Percentiles rank a stretch among this genome's conserved stretches.
Conservation (phyloP, 768 basidiomycete species). For the Russula ochroleuca region DNA sequence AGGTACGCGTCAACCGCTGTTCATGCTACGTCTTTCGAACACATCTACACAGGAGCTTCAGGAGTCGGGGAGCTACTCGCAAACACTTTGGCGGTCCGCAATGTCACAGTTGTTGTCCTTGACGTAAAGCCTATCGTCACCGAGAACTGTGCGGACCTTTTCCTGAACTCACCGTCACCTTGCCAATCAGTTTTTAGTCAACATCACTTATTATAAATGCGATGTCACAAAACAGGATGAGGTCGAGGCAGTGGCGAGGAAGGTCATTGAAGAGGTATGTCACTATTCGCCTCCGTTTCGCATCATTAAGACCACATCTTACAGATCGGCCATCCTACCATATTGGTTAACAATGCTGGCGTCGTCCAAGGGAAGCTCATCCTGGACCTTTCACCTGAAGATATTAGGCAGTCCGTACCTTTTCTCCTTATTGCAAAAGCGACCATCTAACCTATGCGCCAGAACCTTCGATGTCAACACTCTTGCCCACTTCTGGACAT, state of each 20-base stretch:
- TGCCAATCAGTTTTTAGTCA: conserved; percentile 44
- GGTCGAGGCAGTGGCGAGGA: conserved; percentile 69
- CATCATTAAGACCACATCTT: neutral
- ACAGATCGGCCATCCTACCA: conserved; percentile 82
- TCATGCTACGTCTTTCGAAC: neutral
- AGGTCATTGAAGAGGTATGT: conserved; percentile 69
- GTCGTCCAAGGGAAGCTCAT: conserved; percentile 87
- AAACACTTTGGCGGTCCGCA: conserved; percentile 78
- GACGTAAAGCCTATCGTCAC: conserved; percentile 75
- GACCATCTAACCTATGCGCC: neutral
- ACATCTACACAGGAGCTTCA: conserved; percentile 59
- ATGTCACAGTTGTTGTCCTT: conserved; percentile 79
- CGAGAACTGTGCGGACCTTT: conserved; percentile 60
- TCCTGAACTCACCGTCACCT: conserved; percentile 1
- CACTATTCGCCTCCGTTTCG: neutral
- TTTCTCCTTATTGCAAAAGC: neutral
- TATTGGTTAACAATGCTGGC: conserved; percentile 93
- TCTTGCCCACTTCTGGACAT: conserved; percentile 83
- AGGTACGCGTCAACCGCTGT: conserved; percentile 45
- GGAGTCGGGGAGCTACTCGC: conserved; percentile 88
- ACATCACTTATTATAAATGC: conserved; percentile 82
- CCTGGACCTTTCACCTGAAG: conserved; percentile 70
- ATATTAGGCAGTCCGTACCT: conserved; percentile 68
- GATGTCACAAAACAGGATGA: conserved; percentile 88
- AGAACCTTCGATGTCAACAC: conserved; percentile 92